These are phyloP conservation scores for Trichoderma orchidacearum DNA, from an alignment of 495 filamentous ascomycete species.

Conservation along the genomic window DNA sequence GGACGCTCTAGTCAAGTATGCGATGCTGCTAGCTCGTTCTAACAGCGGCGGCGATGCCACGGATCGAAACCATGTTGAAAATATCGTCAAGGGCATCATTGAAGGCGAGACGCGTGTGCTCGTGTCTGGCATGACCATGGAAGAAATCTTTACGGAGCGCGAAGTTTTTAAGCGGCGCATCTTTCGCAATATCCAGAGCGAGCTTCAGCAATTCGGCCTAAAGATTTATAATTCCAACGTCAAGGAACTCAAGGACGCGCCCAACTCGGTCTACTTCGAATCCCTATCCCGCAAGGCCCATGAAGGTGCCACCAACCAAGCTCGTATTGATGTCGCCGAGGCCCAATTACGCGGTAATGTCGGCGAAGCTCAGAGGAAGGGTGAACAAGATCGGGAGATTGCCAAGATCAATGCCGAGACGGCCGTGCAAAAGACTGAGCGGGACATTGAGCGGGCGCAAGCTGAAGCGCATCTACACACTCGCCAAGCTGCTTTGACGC, in stretches of 20 bases:
- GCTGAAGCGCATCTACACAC: slow-evolving; percentile 62
- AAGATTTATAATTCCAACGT: slow-evolving; percentile 68
- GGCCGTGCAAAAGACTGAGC: slow-evolving; percentile 68
- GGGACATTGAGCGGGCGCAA: slow-evolving; percentile 62
- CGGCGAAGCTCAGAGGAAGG: slow-evolving; percentile 64
- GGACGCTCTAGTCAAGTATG: slow-evolving; percentile 56
- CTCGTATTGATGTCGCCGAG: slow-evolving; percentile 65
- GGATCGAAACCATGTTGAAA: slow-evolving; percentile 45
- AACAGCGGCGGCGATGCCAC: slow-evolving; percentile 31
- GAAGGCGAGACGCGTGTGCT: slow-evolving; percentile 72
- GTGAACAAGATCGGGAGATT: slow-evolving; percentile 65
- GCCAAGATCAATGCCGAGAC: slow-evolving; percentile 72
- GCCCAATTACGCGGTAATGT: slow-evolving; percentile 67
- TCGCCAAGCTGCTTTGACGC: slow-evolving; percentile 53
- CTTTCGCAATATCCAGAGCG: slow-evolving; percentile 62
- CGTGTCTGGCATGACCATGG: slow-evolving; percentile 73
- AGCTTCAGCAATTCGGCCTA: slow-evolving; percentile 61
- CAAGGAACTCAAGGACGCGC: slow-evolving; percentile 71
- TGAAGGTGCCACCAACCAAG: slow-evolving; percentile 70
- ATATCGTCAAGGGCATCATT: slow-evolving; percentile 81
- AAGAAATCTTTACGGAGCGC: slow-evolving; percentile 73
- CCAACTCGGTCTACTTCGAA: slow-evolving; percentile 63
- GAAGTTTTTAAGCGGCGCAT: slow-evolving; percentile 67
- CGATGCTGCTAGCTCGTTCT: slow-evolving; percentile 46
- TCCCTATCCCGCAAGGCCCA: slow-evolving; percentile 68